Percentiles rank a stretch among this genome's conserved stretches.
Evolutionary conservation across 2,329 filamentous ascomycete genomes (phyloP).

Genomic region (Escovopsis sp.): DNA sequence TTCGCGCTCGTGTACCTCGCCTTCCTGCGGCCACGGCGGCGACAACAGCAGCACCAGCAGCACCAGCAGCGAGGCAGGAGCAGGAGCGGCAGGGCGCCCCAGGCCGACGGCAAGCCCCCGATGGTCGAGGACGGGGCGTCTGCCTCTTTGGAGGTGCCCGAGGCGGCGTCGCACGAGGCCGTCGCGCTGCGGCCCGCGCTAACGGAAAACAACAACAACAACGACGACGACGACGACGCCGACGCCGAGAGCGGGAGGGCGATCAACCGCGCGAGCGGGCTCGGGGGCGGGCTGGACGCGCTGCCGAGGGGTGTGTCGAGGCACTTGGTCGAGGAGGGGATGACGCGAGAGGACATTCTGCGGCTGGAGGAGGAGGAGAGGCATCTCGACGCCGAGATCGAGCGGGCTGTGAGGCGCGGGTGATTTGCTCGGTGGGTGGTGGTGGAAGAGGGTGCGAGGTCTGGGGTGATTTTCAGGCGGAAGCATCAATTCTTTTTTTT

Average conservation of each 20-base stretch:
- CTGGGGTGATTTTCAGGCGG: too few relatives aligned
- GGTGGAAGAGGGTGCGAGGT: too few relatives aligned
- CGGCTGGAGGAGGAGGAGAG: constrained; percentile 43
- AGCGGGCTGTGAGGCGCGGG: constrained; percentile 21
- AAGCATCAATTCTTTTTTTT: too few relatives aligned
- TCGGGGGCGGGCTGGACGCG: constrained; percentile 5
- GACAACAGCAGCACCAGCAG: constrained; percentile 1
- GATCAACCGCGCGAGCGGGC: not conserved
- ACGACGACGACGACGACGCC: not conserved
- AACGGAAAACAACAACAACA: too few relatives aligned
- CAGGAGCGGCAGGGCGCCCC: not conserved
- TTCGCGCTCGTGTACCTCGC: constrained; percentile 28
- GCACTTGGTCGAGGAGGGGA: constrained; percentile 44
- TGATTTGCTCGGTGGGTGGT: not conserved
- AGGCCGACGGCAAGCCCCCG: constrained; percentile 25
- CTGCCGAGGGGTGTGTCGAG: constrained; percentile 17
- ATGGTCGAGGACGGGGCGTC: constrained; percentile 28
- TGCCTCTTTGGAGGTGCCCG: constrained; percentile 11
- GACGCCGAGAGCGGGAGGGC: constrained; percentile 3
- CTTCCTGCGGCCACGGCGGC: constrained; percentile 25
- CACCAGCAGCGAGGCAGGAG: constrained; percentile 7
- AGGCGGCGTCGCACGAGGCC: constrained; percentile 13
- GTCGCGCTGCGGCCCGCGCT: too few relatives aligned
- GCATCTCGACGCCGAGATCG: constrained; percentile 41
- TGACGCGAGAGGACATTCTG: constrained; percentile 42